phyloP scores from a whole-genome alignment of 129 eudicot genomes.

The Arctium lappa region DNA sequence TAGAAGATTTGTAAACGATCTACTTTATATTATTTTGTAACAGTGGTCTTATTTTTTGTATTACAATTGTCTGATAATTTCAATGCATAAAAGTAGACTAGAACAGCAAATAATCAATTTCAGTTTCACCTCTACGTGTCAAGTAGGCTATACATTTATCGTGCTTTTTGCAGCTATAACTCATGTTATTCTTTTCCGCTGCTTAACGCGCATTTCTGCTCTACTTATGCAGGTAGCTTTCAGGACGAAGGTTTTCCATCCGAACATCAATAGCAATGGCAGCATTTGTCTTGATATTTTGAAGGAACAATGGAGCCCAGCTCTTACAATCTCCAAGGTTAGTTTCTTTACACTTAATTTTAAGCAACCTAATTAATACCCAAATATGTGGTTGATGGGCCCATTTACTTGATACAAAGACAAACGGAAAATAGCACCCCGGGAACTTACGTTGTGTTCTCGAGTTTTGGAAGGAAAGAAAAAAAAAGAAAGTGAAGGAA shows the following conservation, averaged over 20 bases:
- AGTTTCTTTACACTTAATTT: constrained; percentile 2
- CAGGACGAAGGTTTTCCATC: neutral
- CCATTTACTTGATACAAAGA: too few species aligned
- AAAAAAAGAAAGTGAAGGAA: too few species aligned
- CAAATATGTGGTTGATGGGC: neutral
- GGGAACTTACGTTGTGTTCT: too few species aligned
- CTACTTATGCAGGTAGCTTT: constrained; percentile 41
- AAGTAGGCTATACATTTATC: neutral
- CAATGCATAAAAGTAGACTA: neutral
- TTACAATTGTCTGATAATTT: neutral
- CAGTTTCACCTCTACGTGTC: neutral
- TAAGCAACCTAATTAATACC: neutral
- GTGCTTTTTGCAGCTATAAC: neutral
- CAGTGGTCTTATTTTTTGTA: neutral
- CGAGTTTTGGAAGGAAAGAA: too few species aligned
- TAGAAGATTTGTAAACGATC: neutral
- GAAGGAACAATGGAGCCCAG: constrained; percentile 95
- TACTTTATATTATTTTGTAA: too few species aligned
- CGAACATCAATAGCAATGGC: constrained; percentile 48
- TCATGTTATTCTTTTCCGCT: neutral
- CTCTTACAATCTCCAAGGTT: constrained; percentile 76
- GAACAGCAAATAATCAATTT: neutral
- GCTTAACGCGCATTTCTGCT: neutral
- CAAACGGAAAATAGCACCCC: too few species aligned
- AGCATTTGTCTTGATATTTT: constrained; percentile 88